A percentile compares a stretch with the other conserved stretches of the same genome.
phyloP scores from a whole-genome alignment of 495 filamentous ascomycete species.

The Talaromyces nanjingensis region DNA sequence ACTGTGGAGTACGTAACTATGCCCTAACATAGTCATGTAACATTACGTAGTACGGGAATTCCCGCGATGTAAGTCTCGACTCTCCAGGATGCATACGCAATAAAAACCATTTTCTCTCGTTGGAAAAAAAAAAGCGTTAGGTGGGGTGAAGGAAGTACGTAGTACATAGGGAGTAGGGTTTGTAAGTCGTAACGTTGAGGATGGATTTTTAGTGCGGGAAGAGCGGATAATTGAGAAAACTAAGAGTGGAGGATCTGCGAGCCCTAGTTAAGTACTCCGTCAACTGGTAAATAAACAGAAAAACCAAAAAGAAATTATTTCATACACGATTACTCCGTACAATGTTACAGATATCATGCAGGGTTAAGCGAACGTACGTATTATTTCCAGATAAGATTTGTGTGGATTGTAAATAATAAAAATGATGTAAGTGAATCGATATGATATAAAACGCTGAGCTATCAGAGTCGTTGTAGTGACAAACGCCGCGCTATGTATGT shows the following conservation, averaged over 20 bases:
- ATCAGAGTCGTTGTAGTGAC: neutral
- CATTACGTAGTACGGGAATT: neutral
- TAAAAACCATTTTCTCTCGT: neutral
- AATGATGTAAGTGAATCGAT: neutral
- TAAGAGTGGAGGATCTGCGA: neutral
- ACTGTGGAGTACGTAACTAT: neutral
- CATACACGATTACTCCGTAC: neutral
- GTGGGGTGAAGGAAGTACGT: neutral
- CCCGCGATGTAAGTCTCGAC: neutral
- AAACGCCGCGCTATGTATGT: conserved; percentile 3
- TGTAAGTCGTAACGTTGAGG: neutral
- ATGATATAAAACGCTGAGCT: neutral
- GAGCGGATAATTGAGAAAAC: neutral
- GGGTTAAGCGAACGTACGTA: neutral
- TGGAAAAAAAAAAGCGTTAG: neutral
- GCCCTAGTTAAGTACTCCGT: neutral
- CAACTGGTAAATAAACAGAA: neutral
- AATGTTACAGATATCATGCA: too few relatives aligned
- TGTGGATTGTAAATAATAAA: neutral
- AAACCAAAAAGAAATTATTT: neutral
- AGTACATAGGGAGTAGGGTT: neutral
- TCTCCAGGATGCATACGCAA: neutral
- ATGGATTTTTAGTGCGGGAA: conserved; percentile 1
- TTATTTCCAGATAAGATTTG: neutral
- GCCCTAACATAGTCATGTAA: neutral